These are phyloP conservation scores for Trypanosoma congolense DNA, from an alignment of 208 protist genomes.

Conservation along the genomic window DNA sequence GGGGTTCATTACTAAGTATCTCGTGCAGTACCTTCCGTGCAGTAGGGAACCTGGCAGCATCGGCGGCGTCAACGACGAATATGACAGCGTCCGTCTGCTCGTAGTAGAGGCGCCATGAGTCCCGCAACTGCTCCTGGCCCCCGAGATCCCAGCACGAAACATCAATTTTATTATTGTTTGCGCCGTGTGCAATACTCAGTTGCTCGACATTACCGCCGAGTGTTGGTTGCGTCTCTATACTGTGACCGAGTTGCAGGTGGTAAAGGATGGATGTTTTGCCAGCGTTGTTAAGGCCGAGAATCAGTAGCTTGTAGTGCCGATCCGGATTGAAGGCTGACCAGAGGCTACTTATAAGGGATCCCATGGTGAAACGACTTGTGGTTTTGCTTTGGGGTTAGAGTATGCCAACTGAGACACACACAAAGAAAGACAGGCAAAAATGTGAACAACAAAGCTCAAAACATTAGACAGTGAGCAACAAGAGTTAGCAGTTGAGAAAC, in stretches of 20 bases:
- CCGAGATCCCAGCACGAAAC: constrained; percentile 98
- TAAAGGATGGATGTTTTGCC: constrained; percentile 99
- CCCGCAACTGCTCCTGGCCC: constrained; percentile 89
- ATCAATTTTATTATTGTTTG: constrained; percentile 55
- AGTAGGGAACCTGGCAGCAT: constrained; percentile 60
- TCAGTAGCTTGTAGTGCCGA: constrained; percentile 85
- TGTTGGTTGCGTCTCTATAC: constrained; percentile 96
- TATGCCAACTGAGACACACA: too few relatives aligned
- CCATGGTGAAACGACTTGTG: constrained; percentile 32
- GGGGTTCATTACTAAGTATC: constrained; percentile 79
- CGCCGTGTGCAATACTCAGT: constrained; percentile 95
- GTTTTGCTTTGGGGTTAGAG: neutral
- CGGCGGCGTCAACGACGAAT: constrained; percentile 91
- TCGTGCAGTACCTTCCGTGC: constrained; percentile 81
- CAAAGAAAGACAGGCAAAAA: too few relatives aligned
- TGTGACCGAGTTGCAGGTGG: constrained; percentile 95
- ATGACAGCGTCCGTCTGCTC: constrained; percentile 92
- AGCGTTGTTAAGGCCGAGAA: constrained; percentile 95
- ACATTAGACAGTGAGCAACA: too few relatives aligned
- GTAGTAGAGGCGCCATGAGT: constrained; percentile 96
- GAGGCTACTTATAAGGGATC: constrained; percentile 55
- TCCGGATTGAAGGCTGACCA: constrained; percentile 53
- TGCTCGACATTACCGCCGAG: constrained; percentile 96
- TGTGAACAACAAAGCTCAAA: too few relatives aligned
- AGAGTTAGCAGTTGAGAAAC: too few relatives aligned